Percentiles rank a stretch among this genome's conserved stretches.
These are phyloP conservation scores for Hericium alpestre DNA, from an alignment of 768 basidiomycete genomes.

Conservation along the genomic window DNA sequence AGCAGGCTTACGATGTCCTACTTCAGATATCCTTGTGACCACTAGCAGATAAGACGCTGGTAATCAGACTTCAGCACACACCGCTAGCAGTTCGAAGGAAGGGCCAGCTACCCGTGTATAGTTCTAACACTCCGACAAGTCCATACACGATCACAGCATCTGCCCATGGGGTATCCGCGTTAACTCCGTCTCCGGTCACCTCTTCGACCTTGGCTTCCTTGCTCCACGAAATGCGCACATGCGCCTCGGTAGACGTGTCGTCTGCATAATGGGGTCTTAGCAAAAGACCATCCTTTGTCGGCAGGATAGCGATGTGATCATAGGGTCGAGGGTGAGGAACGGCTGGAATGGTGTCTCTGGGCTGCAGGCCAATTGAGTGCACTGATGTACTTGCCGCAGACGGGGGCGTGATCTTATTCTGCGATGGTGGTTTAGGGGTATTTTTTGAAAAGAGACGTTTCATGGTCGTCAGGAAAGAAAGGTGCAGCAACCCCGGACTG, in stretches of 20 bases:
- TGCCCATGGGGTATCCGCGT: constrained; percentile 39
- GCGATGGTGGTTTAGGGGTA: constrained; percentile 2
- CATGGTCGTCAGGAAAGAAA: constrained; percentile 4
- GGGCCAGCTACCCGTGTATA: constrained; percentile 52
- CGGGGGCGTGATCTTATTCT: not conserved
- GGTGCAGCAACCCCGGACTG: too few species aligned
- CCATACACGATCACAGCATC: constrained; percentile 58
- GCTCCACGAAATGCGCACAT: constrained; percentile 51
- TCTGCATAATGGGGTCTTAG: constrained; percentile 44
- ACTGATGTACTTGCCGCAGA: constrained; percentile 3
- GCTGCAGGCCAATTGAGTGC: constrained; percentile 35
- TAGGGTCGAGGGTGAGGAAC: constrained; percentile 69
- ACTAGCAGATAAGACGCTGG: constrained; percentile 70
- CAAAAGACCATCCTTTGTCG: constrained; percentile 52
- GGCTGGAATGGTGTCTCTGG: constrained; percentile 54
- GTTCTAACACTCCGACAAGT: constrained; percentile 60
- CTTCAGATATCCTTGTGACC: constrained; percentile 48
- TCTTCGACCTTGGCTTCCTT: constrained; percentile 46
- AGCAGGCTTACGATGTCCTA: constrained; percentile 52
- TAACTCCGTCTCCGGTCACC: constrained; percentile 25
- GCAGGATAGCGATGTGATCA: constrained; percentile 53
- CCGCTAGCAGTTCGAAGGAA: constrained; percentile 1
- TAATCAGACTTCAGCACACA: constrained; percentile 3
- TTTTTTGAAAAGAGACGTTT: constrained; percentile 11
- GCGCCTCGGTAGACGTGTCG: constrained; percentile 22